Evolutionary conservation across 345 rosid genomes (phyloP), one percentile per base, ranked within the genome.

Genomic region (Rhodomyrtus tomentosa): DNA sequence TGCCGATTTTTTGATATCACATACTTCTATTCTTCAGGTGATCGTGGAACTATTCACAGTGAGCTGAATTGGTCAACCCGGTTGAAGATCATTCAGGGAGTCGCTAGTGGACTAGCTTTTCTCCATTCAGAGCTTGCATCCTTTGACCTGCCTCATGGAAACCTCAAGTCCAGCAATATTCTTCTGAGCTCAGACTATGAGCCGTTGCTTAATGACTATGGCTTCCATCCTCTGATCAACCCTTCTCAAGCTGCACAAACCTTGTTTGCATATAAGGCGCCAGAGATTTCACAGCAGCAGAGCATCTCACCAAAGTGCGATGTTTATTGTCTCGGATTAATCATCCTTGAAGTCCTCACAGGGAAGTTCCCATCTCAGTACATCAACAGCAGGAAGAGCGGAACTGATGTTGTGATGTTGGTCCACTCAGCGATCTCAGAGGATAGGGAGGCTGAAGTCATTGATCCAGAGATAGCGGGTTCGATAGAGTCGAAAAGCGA

Each of bases 91-190:
- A 80, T 95, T 32, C 84, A 86, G 48, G 98, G 98, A 58, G 85
- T 94, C 11, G 95, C 96, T 0, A 87, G 73, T 53, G 98, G 98
- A 27, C 82, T 94, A 84, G 89, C 87, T 32, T 92, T 92, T 90
- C 90, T 96, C 15, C 95, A 92, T 49, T 81, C 85, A 7, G 92
- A 95, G 55, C 87, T 93, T 59, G 81, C 84, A 27, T 84, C 90
- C 56, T 83, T 84, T n/a, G 89, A 84, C 11, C 86, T 94, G 55
- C 96, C 98, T 29, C 99, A 96, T 55, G 98, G 99, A 3, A 93
- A 96, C 86, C 92, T 96, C 49, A 96, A 94, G 89, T 93, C 98
- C 45, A 92, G 96, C 88, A 95, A 94, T 82, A 85, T 96, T 32
- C 91, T 96, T 21, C 86, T 96, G 8, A 82, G 82, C 16, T 83